These are phyloP conservation scores for Mycosphaerella arachidis DNA, from an alignment of 2,329 filamentous ascomycete genomes.

Conservation along the genomic window DNA sequence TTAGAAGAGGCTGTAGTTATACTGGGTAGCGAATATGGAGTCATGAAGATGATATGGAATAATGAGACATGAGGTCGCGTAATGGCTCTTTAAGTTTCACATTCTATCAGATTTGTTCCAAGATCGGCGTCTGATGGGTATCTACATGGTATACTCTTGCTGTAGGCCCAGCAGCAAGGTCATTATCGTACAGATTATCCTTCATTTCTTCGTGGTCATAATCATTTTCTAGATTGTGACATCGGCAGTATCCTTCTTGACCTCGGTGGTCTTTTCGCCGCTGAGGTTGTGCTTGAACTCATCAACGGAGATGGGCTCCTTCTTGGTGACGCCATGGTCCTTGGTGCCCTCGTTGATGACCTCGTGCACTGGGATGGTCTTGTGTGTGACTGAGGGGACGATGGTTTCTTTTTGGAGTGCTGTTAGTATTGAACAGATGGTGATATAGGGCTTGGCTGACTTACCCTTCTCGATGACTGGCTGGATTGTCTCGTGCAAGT, in stretches of 20 bases:
- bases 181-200: background rate
- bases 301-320: slow-evolving; percentile 22
- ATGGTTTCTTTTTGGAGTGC: slow-evolving; percentile 16
- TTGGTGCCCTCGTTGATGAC: slow-evolving; percentile 22
- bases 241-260: background rate
- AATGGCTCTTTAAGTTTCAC: background rate
- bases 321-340: slow-evolving; percentile 23
- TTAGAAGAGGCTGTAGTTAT: too few relatives aligned
- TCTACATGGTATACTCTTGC: background rate
- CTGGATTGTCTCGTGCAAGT: slow-evolving; percentile 26
- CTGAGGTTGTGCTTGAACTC: slow-evolving; percentile 20
- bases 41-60: background rate
- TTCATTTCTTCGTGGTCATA: background rate
- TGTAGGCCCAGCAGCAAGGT: slow-evolving; percentile 3
- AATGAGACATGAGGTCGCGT: background rate
- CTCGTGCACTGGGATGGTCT: slow-evolving; percentile 25
- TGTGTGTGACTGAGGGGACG: slow-evolving; percentile 23
- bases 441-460: background rate
- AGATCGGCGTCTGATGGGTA: background rate
- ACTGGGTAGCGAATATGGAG: too few relatives aligned
- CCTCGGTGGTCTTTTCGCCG: background rate
- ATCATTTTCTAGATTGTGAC: background rate
- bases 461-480: slow-evolving; percentile 28
- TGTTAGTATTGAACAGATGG: background rate
- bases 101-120: background rate